Evolutionary conservation across 768 basidiomycete genomes (phyloP), one percentile per base, ranked within the genome.

Genomic region (Termitomyces sp.): DNA sequence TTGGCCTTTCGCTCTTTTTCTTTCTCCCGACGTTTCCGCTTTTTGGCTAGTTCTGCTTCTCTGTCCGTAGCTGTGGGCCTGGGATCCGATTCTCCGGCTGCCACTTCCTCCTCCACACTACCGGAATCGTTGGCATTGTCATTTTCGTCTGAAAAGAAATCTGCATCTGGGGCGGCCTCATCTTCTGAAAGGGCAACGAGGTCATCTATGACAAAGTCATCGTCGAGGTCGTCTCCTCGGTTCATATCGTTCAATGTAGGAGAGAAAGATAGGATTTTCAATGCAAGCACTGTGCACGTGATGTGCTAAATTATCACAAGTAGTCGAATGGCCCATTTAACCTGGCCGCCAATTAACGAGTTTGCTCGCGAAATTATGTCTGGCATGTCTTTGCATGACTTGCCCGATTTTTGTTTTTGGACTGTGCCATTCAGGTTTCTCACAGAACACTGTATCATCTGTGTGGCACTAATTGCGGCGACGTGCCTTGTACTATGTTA

Each of bases 191-290:
- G 74, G 0, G 85, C 86, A 0, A 90, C 82, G 14, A 83, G 76
- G 48, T 88, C 87, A 63, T 94, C 87, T 37, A 81, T 81, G 55
- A 89, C 77, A 69, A 89, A 92, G 65, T 93, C 89, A 71, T 94
- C 93, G 52, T 90, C 91, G 20, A 95, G 80, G 78, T 92, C 92
- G 78, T 95, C 87, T 63, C 78, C 79, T 65, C 73, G 76, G 40
- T 72, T 72, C 71, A 74, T 75, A 62, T 58, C 65, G 36, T 56
- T 32, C 45, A 46, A 60, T 54, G 60, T 62, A 56, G 60, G 57
- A 59, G 51, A 49, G 25, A 32, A 48, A 20, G 11, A 29, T 10
- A 9, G 40, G 34, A 63, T 60, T 60, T 57, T 57, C 57, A 34
- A 49, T 45, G 51, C 8, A 46, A 34, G 29, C 7, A 43, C n/a